A percentile compares a stretch with the other conserved stretches of the same genome.
Evolutionary conservation across 495 filamentous ascomycete species (phyloP).

Genomic region (Penicillium ochrochloron): DNA sequence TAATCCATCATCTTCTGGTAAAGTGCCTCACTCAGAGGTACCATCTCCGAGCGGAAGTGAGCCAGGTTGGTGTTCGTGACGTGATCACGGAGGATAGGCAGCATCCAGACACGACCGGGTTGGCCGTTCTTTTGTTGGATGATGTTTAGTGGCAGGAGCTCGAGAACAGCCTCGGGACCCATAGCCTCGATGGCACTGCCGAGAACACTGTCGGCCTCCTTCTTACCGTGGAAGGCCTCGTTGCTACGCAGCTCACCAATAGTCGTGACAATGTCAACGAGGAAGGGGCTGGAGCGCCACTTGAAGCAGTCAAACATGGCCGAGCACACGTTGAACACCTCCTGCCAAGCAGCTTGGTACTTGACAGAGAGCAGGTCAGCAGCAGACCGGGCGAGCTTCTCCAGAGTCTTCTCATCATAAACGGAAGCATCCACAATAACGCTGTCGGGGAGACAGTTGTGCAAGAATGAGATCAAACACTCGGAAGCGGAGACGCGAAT

Average conservation of each 20-base stretch:
- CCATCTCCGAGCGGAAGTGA: constrained; percentile 84
- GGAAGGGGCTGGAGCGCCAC: constrained; percentile 79
- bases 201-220: constrained; percentile 88
- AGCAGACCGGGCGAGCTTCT: constrained; percentile 69
- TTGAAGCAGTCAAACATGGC: constrained; percentile 84
- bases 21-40: constrained; percentile 86
- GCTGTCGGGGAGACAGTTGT: constrained; percentile 79
- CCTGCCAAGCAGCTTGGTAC: constrained; percentile 93
- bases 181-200: constrained; percentile 84
- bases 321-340: constrained; percentile 89
- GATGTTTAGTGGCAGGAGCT: constrained; percentile 84
- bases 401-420: constrained; percentile 82
- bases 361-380: constrained; percentile 80
- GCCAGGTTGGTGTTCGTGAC: constrained; percentile 81
- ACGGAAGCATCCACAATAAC: constrained; percentile 86
- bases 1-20: constrained; percentile 87
- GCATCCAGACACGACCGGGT: constrained; percentile 89
- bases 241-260: constrained; percentile 88
- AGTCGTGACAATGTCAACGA: constrained; percentile 71
- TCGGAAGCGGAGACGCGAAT: constrained; percentile 93
- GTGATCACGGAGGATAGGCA: constrained; percentile 85
- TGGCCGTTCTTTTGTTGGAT: constrained; percentile 72
- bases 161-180: constrained; percentile 81
- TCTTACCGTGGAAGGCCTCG: constrained; percentile 90
- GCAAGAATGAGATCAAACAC: constrained; percentile 88